Evolutionary conservation across 129 eudicot genomes (phyloP), one percentile per base, ranked within the genome.

Genomic region (Cynara cardunculus): DNA sequence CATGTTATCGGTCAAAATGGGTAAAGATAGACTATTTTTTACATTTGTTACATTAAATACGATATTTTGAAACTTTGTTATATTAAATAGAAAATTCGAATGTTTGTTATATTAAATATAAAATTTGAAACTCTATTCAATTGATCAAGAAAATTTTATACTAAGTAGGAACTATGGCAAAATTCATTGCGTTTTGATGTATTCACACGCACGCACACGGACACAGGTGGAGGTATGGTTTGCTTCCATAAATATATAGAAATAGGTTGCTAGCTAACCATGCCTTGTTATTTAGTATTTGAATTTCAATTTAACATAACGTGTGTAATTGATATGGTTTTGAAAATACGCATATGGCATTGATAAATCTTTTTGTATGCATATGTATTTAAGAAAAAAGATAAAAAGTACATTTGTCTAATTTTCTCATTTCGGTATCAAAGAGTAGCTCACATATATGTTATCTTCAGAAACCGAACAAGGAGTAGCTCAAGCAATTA

Each of bases 401-500:
- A 49, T 12, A 12, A 49, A 3, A 32, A 12, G 5, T 9, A 12
- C 5, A 12, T 49, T 49, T 49, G 61, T 16, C 61, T 49, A 16
- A 13, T 49, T 16, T 49, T 6, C 5, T 5, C 61, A 19, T 49
- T 12, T 2, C 1, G 62, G 62, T 49, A 49, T 49, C 19, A 61
- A 22, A 22, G 24, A n/a, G 66, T 59, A 61, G 26, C 69, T 64
- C 28, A 44, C n/a, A 13, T 74, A 30, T 67, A 12, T 81, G 5
- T 25, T 62, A 27, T 32, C 39, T 53, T 82, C 81, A 92, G 97
- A 93, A 83, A 90, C 93, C 32, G 96, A 93, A 81, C 97, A 93
- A 87, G 97, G 93, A 82, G 96, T 93, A 73, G 97, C 97, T 32
- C 92, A 93, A 89, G 97, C 97, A 39, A 90, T 93, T 73, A 84